A percentile compares a stretch with the other conserved stretches of the same genome.
phyloP scores from a whole-genome alignment of 176 grass and related monocot genomes.

The Secale cereale region DNA sequence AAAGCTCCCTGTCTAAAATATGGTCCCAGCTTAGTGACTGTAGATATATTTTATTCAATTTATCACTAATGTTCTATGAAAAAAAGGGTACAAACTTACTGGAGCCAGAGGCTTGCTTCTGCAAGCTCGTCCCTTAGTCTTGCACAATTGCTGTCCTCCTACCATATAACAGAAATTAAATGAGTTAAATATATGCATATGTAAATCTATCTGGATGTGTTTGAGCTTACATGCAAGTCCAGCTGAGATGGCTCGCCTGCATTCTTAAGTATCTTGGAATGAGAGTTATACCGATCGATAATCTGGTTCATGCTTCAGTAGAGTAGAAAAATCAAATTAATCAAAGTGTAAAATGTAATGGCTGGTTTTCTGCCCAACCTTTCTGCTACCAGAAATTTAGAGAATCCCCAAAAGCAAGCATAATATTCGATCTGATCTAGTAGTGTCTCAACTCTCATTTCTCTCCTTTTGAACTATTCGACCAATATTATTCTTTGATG shows the following conservation, averaged over 20 bases:
- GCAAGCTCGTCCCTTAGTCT: constrained; percentile 41
- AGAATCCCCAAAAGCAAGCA: neutral
- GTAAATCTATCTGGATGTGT: neutral
- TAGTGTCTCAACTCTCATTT: neutral
- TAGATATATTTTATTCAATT: neutral
- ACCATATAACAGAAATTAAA: neutral
- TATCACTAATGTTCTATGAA: neutral
- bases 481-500: neutral
- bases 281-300: constrained; percentile 52
- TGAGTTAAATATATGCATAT: neutral
- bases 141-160: constrained; percentile 48
- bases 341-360: neutral
- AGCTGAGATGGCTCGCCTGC: constrained; percentile 28
- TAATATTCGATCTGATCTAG: neutral
- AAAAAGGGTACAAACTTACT: constrained; percentile 12
- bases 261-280: constrained; percentile 58
- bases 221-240: constrained; percentile 52
- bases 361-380: neutral
- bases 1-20: no score
- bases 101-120: constrained; percentile 58
- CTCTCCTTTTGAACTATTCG: neutral
- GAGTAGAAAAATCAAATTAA: constrained; percentile 7
- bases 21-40: no score
- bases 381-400: neutral
- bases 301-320: constrained; percentile 69